phyloP scores from a whole-genome alignment of 2,329 filamentous ascomycete species.

The Fusarium sp. region DNA sequence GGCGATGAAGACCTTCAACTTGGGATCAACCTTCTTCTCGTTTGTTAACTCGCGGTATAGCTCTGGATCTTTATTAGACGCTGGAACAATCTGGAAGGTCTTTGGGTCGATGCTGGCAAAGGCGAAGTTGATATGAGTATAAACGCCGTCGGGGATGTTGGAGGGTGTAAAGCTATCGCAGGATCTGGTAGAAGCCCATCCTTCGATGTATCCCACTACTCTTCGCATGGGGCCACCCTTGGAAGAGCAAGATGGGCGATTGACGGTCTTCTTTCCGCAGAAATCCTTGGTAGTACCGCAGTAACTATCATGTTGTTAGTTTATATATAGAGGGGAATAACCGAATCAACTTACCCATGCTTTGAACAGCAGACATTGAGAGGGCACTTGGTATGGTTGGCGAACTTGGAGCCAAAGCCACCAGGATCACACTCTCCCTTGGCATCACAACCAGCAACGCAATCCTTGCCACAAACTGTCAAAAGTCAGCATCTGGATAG shows the following conservation, averaged over 20 bases:
- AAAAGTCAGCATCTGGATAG: slow-evolving; percentile 1
- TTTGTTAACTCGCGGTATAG: background rate
- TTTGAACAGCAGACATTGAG: background rate
- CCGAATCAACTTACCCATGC: background rate
- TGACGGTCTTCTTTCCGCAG: background rate
- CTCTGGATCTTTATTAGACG: background rate
- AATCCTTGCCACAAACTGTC: slow-evolving; percentile 15
- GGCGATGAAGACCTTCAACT: background rate
- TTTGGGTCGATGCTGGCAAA: background rate
- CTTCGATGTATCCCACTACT: background rate
- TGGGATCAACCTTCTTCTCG: background rate
- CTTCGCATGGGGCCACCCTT: background rate
- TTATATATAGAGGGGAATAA: no score
- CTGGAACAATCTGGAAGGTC: background rate
- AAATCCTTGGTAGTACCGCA: slow-evolving; percentile 4
- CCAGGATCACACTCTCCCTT: slow-evolving; percentile 27
- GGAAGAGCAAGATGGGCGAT: background rate
- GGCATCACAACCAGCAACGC: slow-evolving; percentile 41
- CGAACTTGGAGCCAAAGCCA: background rate
- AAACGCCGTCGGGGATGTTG: background rate
- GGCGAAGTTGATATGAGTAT: background rate
- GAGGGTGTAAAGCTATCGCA: background rate
- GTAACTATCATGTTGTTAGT: background rate
- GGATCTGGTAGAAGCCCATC: background rate
- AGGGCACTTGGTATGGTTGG: background rate